Conservation (phyloP, 768 basidiomycete species). For the Hirschioporus abietinus region DNA sequence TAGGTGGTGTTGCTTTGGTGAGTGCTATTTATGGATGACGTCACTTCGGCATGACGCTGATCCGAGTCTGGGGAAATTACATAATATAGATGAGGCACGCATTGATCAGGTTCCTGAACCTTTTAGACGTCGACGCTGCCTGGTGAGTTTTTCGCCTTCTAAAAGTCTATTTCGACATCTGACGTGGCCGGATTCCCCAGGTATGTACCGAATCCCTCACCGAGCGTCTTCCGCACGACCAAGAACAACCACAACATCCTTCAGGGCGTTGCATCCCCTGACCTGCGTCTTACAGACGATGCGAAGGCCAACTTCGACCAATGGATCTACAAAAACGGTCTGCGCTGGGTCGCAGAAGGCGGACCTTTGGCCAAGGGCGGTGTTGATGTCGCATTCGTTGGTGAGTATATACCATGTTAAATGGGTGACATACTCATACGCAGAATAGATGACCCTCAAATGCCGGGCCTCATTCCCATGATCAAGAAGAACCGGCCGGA, state of each 20-base stretch:
- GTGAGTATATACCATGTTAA: conserved; percentile 28
- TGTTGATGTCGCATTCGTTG: conserved; percentile 86
- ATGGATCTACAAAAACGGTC: conserved; percentile 87
- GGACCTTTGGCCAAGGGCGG: conserved; percentile 81
- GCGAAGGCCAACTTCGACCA: conserved; percentile 77
- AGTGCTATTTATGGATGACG: conserved; percentile 27
- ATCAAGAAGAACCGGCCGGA: conserved; percentile 82
- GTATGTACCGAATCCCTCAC: conserved; percentile 87
- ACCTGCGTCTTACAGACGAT: conserved; percentile 70
- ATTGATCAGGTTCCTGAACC: conserved; percentile 77
- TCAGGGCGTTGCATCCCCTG: conserved; percentile 83
- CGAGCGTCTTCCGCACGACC: conserved; percentile 87
- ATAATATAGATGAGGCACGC: conserved; percentile 81
- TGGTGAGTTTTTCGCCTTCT: conserved; percentile 53
- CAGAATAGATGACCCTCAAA: conserved; percentile 75
- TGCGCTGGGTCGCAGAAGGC: conserved; percentile 82
- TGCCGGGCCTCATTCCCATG: conserved; percentile 90
- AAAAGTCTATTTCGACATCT: conserved; percentile 5
- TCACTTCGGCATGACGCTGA: neutral
- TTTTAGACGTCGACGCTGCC: conserved; percentile 73
- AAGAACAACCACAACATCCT: conserved; percentile 95
- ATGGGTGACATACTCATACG: conserved; percentile 4
- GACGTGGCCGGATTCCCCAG: conserved; percentile 22
- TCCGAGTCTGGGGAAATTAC: conserved; percentile 7
- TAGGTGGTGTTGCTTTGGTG: conserved; percentile 90